Base-by-base conservation (phyloP, 257 asterid species). In the Solanum ossicruentum region DNA sequence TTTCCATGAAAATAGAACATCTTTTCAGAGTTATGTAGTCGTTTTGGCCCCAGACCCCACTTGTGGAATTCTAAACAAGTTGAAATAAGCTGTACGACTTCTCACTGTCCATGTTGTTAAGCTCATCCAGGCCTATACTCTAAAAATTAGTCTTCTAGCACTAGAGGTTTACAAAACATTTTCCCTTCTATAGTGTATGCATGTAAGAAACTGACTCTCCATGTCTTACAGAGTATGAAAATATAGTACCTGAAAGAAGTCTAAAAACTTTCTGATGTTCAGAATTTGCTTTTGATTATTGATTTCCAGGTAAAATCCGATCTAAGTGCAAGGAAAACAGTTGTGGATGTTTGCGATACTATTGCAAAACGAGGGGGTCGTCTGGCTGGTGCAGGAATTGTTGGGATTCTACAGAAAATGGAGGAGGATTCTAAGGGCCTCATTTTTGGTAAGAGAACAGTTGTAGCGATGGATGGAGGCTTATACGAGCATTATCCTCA, bases 391-490 rank as follows among this genome's bases (percentile, higher is more conserved):
- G 96, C 98, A 4, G 98, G 98, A 84, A 91, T 93, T 3, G 94
- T 91, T 0, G 98, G 98, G 86, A 94, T 94, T 84, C 91, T 94
- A 18, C 85, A 92, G 65, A 94, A 94, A 90, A 91, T 94, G 95
- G 97, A 94, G 86, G 87, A 84, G 58, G 95, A 94, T 80, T 90
- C 93, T 0, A 87, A 88, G 81, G 94, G 94, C 3, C 58, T 80
- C 7, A 80, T 90, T 6, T 94, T 92, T 32, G 97, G 96, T 49
- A 93, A 92, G 88, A 90, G 95, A 70, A 89, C 95, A 28, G 97
- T 91, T 21, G 97, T 94, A 90, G 98, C 98, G 0, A 93, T 93
- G 96, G 98, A 94, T 56, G 98, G 98, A 18, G 97, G 97, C 7
- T 85, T 94, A 84, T 94, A 94, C 23, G 98, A 94, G 86, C 91